Evolutionary conservation across 306 rosid species (phyloP).

Genomic region (Quercus aquifolioides): DNA sequence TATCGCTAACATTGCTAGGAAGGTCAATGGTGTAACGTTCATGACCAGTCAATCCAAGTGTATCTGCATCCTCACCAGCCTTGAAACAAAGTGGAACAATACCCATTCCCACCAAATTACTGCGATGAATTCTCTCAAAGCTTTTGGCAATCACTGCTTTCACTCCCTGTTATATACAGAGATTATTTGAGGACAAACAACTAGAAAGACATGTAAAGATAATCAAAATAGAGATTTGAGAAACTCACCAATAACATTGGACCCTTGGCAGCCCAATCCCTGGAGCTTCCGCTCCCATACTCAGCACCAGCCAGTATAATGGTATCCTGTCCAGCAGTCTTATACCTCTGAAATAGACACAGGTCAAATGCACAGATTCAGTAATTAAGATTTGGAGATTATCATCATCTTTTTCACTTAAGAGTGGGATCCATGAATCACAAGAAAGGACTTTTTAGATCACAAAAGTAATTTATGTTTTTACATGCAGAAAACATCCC

Average conservation of each 20-base stretch:
- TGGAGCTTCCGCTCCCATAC: constrained; percentile 91
- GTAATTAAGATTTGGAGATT: constrained; percentile 3
- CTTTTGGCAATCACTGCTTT: constrained; percentile 93
- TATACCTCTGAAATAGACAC: constrained; percentile 59
- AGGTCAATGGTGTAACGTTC: constrained; percentile 89
- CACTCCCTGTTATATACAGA: constrained; percentile 58
- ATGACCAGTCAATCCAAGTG: constrained; percentile 83
- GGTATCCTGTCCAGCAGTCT: constrained; percentile 68
- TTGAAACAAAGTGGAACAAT: constrained; percentile 89
- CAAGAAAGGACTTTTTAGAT: neutral
- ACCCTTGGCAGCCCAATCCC: constrained; percentile 99
- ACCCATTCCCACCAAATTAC: constrained; percentile 96
- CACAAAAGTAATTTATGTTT: neutral
- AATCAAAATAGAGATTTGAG: constrained; percentile 4
- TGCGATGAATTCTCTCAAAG: constrained; percentile 91
- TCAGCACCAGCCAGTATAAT: constrained; percentile 89
- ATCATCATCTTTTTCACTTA: neutral
- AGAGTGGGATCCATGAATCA: neutral
- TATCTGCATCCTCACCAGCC: constrained; percentile 80
- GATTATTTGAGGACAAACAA: constrained; percentile 3
- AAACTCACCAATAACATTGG: constrained; percentile 87
- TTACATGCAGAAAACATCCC: neutral
- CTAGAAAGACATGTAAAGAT: neutral
- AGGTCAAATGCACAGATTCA: constrained; percentile 17
- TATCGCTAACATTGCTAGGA: constrained; percentile 60